Percentiles rank a stretch among this genome's conserved stretches.
Evolutionary conservation across 73 alveolate genomes (phyloP).

Genomic region (Blepharisma japonicum): DNA sequence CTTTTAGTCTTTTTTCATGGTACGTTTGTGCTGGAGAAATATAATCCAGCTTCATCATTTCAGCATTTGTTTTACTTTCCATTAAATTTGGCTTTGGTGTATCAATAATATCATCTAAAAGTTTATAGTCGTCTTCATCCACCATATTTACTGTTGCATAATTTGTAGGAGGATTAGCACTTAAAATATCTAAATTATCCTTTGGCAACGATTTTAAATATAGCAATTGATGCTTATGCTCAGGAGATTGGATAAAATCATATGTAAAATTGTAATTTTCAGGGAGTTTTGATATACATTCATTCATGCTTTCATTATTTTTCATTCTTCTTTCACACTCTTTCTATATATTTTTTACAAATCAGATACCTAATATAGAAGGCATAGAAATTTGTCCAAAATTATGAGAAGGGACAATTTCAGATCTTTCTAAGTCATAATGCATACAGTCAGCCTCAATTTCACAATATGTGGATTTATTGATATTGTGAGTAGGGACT

Average conservation of each 20-base stretch:
- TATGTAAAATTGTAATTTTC: neutral
- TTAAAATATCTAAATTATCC: neutral
- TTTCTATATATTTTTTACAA: slow-evolving; percentile 12
- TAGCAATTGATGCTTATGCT: neutral
- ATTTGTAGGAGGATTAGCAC: neutral
- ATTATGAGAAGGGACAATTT: neutral
- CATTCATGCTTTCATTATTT: neutral
- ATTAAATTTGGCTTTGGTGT: neutral
- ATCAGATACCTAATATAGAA: neutral
- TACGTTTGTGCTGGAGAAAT: no score
- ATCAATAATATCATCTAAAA: slow-evolving; percentile 17
- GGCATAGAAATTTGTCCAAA: slow-evolving; percentile 10
- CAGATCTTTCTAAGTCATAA: neutral
- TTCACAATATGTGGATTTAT: neutral
- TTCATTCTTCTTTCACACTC: neutral
- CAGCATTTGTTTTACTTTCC: no score
- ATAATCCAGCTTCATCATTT: no score
- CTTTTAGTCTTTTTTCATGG: no score
- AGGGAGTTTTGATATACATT: neutral
- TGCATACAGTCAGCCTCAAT: neutral
- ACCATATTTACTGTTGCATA: neutral
- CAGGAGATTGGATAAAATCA: neutral
- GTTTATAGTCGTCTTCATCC: slow-evolving; percentile 10
- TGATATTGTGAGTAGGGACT: neutral
- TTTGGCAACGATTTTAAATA: neutral